A percentile compares a stretch with the other conserved stretches of the same genome.
Evolutionary conservation across 345 rosid genomes (phyloP).

Genomic region (Lumnitzera racemosa): DNA sequence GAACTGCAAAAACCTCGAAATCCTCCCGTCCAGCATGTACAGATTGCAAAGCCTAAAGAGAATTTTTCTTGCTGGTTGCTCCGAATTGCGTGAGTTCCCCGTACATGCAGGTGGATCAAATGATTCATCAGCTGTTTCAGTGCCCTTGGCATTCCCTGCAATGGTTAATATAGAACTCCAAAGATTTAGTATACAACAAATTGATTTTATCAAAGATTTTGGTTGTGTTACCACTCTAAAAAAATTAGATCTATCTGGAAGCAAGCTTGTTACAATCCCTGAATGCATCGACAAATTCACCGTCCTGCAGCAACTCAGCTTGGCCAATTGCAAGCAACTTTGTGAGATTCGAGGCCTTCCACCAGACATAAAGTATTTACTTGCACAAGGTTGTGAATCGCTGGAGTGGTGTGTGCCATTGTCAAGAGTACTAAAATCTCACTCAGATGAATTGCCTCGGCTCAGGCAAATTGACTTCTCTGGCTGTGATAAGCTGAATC

Average conservation of each 20-base stretch:
- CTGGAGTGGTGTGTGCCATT: background rate
- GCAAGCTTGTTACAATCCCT: conserved; percentile 5
- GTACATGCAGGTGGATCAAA: background rate
- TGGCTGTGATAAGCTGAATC: background rate
- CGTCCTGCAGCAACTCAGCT: background rate
- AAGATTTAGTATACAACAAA: conserved; percentile 1
- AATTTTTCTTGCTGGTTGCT: conserved; percentile 4
- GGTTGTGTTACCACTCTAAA: background rate
- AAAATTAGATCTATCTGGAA: background rate
- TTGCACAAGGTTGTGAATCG: background rate
- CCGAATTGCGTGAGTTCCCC: background rate
- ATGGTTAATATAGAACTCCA: background rate
- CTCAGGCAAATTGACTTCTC: background rate
- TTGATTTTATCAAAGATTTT: conserved; percentile 5
- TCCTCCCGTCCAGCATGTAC: conserved; percentile 7
- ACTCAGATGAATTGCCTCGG: background rate
- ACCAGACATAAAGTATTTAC: background rate
- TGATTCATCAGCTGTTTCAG: background rate
- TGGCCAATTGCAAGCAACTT: conserved; percentile 9
- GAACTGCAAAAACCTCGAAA: background rate
- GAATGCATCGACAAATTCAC: background rate
- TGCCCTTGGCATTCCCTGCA: background rate
- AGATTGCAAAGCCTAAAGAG: background rate
- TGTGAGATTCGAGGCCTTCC: conserved; percentile 5
- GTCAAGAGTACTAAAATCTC: background rate